Conservation (phyloP, 1,284 basidiomycete species). For the Ganoderma lingzhi region DNA sequence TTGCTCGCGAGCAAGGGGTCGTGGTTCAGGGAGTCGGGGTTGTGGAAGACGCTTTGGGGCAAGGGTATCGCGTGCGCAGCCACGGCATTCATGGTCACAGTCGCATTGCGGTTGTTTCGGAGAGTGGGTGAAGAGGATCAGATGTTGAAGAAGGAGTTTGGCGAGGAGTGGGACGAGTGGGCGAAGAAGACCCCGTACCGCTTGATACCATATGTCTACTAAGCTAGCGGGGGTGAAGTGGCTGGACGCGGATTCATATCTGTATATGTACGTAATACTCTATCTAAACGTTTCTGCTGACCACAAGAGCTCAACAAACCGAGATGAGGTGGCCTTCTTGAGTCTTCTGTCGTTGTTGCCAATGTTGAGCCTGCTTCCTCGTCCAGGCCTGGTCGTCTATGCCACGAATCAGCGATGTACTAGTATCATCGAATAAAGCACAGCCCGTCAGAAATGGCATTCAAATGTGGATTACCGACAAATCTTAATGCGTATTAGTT, state of each 20-base stretch:
- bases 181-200: constrained; percentile 8
- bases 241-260: background rate
- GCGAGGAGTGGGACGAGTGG: constrained; percentile 8
- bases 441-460: too few species aligned
- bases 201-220: constrained; percentile 7
- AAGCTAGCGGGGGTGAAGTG: background rate
- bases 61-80: background rate
- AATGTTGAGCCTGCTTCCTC: too few species aligned
- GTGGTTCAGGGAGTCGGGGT: constrained; percentile 6
- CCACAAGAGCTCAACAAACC: background rate
- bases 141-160: constrained; percentile 7
- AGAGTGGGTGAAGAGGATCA: background rate
- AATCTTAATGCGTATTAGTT: too few species aligned
- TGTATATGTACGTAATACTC: background rate
- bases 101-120: background rate
- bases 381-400: too few species aligned
- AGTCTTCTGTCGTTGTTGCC: too few species aligned
- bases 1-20: constrained; percentile 8
- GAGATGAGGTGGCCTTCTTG: background rate
- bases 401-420: too few species aligned
- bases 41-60: background rate
- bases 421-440: too few species aligned
- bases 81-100: background rate
- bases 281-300: background rate
- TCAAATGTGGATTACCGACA: too few species aligned